phyloP scores from a whole-genome alignment of 2,329 filamentous ascomycete species.

The Celoporthe dispersa region DNA sequence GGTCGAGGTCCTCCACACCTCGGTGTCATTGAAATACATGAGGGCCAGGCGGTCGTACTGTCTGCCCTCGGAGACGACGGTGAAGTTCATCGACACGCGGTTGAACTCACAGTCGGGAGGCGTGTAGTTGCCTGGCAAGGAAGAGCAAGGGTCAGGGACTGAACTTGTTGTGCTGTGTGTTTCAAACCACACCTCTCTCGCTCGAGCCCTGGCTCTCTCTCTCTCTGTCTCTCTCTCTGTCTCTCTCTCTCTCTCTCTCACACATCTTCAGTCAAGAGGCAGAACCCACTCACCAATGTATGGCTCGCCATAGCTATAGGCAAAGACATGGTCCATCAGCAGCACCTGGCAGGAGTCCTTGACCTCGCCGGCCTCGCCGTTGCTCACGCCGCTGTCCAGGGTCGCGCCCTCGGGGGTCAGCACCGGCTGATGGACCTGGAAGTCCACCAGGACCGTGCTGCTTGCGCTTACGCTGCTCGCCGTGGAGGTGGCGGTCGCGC shows the following conservation, averaged over 20 bases:
- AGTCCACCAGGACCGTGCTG: slow-evolving; percentile 59
- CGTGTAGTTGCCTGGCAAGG: slow-evolving; percentile 58
- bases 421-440: slow-evolving; percentile 72
- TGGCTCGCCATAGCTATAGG: slow-evolving; percentile 71
- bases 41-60: slow-evolving; percentile 79
- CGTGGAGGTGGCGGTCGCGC: slow-evolving; percentile 30
- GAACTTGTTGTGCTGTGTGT: too few species aligned
- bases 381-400: slow-evolving; percentile 41
- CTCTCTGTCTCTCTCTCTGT: not conserved
- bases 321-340: slow-evolving; percentile 76
- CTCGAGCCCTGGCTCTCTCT: too few species aligned
- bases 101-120: slow-evolving; percentile 75
- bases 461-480: slow-evolving; percentile 32
- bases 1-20: slow-evolving; percentile 84
- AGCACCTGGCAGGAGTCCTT: slow-evolving; percentile 52
- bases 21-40: slow-evolving; percentile 76
- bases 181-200: too few species aligned
- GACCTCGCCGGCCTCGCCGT: slow-evolving; percentile 33
- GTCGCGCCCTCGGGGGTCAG: slow-evolving; percentile 51
- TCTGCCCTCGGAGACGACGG: slow-evolving; percentile 69
- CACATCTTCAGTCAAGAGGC: not conserved
- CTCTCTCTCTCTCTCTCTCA: too few species aligned
- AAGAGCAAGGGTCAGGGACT: too few species aligned
- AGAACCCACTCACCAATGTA: slow-evolving; percentile 63
- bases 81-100: slow-evolving; percentile 76